A percentile compares a stretch with the other conserved stretches of the same genome.
These are phyloP conservation scores for Salix viminalis DNA, from an alignment of 345 rosid genomes.

Conservation along the genomic window DNA sequence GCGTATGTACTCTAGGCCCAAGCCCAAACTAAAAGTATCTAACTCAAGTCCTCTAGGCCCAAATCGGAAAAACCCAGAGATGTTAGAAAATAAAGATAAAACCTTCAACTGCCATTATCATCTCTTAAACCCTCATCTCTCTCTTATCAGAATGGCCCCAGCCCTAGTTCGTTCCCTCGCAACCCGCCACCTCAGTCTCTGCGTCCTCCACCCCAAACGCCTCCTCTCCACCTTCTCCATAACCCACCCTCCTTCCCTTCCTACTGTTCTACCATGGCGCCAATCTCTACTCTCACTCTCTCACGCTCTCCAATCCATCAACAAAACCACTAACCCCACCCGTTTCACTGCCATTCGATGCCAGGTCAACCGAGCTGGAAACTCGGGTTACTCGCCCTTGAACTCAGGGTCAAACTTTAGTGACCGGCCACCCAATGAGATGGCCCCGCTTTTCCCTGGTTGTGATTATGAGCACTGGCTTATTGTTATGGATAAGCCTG, in stretches of 20 bases:
- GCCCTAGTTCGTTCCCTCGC: constrained; percentile 41
- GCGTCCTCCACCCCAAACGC: constrained; percentile 35
- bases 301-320: constrained; percentile 20
- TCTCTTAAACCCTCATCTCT: not conserved
- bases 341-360: constrained; percentile 58
- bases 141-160: constrained; percentile 42
- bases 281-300: constrained; percentile 36
- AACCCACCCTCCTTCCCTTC: constrained; percentile 4
- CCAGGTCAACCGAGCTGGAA: constrained; percentile 69
- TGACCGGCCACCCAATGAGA: constrained; percentile 91
- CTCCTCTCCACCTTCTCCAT: constrained; percentile 27
- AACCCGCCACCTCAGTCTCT: constrained; percentile 43
- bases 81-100: not conserved
- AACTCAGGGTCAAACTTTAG: constrained; percentile 86
- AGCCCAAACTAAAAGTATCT: not conserved
- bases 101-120: not conserved
- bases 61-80: not conserved
- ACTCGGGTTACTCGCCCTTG: constrained; percentile 73
- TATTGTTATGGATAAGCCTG: constrained; percentile 91
- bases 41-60: not conserved
- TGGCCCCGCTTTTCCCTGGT: constrained; percentile 91
- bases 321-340: constrained; percentile 5
- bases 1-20: not conserved
- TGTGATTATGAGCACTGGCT: constrained; percentile 98
- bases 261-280: constrained; percentile 32